phyloP scores from a whole-genome alignment of 2,329 filamentous ascomycete species.

The Microascus cirrosus region DNA sequence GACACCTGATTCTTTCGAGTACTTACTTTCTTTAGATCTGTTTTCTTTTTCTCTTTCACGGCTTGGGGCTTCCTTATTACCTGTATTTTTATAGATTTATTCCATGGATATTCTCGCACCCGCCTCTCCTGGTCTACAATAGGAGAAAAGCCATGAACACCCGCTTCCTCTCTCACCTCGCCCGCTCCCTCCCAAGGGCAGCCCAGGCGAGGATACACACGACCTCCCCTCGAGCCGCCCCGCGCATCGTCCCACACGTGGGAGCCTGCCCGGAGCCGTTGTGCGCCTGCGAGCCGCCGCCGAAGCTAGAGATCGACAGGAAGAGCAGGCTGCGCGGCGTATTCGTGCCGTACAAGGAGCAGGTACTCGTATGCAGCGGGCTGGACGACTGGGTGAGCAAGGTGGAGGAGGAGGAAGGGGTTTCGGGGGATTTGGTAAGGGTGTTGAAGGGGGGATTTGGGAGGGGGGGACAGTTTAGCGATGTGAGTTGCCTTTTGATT shows the following conservation, averaged over 20 bases:
- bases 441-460: constrained; percentile 62
- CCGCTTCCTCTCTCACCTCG: neutral
- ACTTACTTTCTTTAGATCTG: too few relatives aligned
- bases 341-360: constrained; percentile 68
- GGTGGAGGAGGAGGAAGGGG: constrained; percentile 70
- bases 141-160: neutral
- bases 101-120: neutral
- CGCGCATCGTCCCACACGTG: constrained; percentile 22
- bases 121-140: neutral
- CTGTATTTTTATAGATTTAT: neutral
- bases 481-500: constrained; percentile 37
- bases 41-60: too few relatives aligned
- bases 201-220: neutral
- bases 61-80: neutral
- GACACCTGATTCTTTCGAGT: too few relatives aligned
- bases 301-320: constrained; percentile 64
- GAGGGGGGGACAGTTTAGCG: constrained; percentile 51
- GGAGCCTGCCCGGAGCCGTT: constrained; percentile 61
- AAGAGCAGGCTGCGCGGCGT: constrained; percentile 60
- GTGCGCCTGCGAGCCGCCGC: constrained; percentile 60
- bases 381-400: constrained; percentile 69
- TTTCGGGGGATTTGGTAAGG: constrained; percentile 46
- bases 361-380: constrained; percentile 76
- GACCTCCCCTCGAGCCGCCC: neutral
- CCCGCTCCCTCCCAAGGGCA: neutral